Conservation (phyloP, 257 asterid species). For the Coffea eugenioides region DNA sequence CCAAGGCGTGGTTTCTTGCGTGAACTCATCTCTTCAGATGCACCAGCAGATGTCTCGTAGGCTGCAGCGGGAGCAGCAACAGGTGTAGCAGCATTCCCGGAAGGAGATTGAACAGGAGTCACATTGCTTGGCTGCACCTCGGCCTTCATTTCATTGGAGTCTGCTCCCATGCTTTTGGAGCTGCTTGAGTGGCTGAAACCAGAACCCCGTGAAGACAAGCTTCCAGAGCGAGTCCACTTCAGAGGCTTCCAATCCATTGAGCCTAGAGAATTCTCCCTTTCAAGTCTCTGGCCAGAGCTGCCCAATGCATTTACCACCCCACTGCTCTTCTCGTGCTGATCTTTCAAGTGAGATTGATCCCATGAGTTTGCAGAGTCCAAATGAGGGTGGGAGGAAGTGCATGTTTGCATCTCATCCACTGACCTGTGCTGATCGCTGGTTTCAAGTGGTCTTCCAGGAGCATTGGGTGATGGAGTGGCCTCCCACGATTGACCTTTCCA, state of each 20-base stretch:
- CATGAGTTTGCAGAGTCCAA: conserved; percentile 33
- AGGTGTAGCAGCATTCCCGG: conserved; percentile 22
- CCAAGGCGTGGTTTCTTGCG: conserved; percentile 96
- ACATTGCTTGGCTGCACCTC: conserved; percentile 29
- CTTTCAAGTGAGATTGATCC: conserved; percentile 49
- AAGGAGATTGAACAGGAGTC: conserved; percentile 29
- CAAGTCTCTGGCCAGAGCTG: conserved; percentile 45
- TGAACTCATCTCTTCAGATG: conserved; percentile 57
- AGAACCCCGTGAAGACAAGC: conserved; percentile 42
- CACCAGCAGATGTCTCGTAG: conserved; percentile 29
- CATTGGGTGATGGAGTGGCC: conserved; percentile 49
- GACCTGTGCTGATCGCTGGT: conserved; percentile 45
- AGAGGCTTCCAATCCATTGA: conserved; percentile 49
- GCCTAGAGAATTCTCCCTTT: conserved; percentile 55
- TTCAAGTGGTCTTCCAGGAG: conserved; percentile 58
- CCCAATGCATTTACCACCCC: conserved; percentile 28
- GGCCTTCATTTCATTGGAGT: conserved; percentile 31
- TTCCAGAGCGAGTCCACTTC: conserved; percentile 44
- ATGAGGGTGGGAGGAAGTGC: conserved; percentile 27
- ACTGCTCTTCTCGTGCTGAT: conserved; percentile 44
- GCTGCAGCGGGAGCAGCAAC: conserved; percentile 17
- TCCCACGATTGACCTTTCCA: conserved; percentile 68
- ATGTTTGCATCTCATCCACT: conserved; percentile 45
- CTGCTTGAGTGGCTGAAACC: conserved; percentile 43
- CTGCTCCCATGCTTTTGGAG: conserved; percentile 41